Percentiles rank a stretch among this genome's conserved stretches.
Evolutionary conservation across 306 rosid species (phyloP).

Genomic region (Benincasa hispida): DNA sequence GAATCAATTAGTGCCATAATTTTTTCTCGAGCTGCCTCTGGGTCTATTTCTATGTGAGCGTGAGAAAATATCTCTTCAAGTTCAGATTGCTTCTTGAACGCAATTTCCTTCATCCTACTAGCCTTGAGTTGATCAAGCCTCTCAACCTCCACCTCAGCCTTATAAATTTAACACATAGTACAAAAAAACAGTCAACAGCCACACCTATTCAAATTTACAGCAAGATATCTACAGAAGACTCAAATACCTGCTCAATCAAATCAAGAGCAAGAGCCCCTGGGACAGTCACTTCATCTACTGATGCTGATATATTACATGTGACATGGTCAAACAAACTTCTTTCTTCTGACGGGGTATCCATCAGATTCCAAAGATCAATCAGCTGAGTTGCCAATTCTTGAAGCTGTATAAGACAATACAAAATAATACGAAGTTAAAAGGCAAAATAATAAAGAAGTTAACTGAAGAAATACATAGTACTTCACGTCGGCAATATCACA

Average conservation of each 20-base stretch:
- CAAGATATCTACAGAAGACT: neutral
- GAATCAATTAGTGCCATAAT: conserved; percentile 80
- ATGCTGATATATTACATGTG: conserved; percentile 88
- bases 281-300: conserved; percentile 92
- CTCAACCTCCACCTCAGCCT: conserved; percentile 99
- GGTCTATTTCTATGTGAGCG: conserved; percentile 82
- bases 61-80: conserved; percentile 76
- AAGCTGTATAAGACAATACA: conserved; percentile 39
- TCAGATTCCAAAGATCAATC: conserved; percentile 89
- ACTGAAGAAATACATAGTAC: neutral
- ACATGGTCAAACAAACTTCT: conserved; percentile 87
- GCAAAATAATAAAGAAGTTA: neutral
- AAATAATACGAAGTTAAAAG: neutral
- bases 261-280: conserved; percentile 96
- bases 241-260: conserved; percentile 19
- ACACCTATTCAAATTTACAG: neutral
- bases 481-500: neutral
- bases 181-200: conserved; percentile 6
- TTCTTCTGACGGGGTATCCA: conserved; percentile 90
- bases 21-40: conserved; percentile 82
- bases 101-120: conserved; percentile 99
- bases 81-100: conserved; percentile 86
- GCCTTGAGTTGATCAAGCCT: conserved; percentile 95
- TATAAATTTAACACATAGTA: neutral
- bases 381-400: conserved; percentile 90